Evolutionary conservation across 2,329 filamentous ascomycete species (phyloP).

Genomic region (Xylaria sp.): DNA sequence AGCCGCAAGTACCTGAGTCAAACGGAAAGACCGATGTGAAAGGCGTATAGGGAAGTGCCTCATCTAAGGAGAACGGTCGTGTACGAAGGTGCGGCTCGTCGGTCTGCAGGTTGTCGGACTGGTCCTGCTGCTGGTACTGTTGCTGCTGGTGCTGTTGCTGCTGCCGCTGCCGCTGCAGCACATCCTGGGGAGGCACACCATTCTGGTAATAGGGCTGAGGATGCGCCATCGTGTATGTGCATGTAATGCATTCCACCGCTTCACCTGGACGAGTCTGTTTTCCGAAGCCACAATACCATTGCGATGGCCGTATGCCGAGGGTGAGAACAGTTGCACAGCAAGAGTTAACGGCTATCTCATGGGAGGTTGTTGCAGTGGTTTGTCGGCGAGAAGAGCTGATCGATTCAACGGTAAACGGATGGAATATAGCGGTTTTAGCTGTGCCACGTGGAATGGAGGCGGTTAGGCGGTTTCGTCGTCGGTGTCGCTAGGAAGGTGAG

Average conservation of each 20-base stretch:
- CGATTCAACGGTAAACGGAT: conserved; percentile 1
- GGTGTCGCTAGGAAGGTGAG: background rate
- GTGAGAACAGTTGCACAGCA: conserved; percentile 12
- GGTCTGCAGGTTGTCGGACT: conserved; percentile 12
- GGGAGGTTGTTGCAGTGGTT: conserved; percentile 12
- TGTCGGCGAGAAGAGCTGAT: conserved; percentile 2
- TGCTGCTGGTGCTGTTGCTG: conserved; percentile 9
- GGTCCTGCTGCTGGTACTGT: conserved; percentile 14
- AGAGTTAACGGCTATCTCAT: conserved; percentile 13
- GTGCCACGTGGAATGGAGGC: conserved; percentile 10
- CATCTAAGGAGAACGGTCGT: conserved; percentile 72
- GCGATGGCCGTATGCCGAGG: conserved; percentile 29
- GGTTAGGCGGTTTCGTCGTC: conserved; percentile 4
- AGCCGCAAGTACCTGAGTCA: conserved; percentile 69
- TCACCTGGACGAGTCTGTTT: conserved; percentile 31
- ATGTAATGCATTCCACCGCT: conserved; percentile 36
- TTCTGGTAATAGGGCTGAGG: conserved; percentile 43
- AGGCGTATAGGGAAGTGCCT: conserved; percentile 84
- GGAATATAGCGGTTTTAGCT: conserved; percentile 8
- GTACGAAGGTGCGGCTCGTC: conserved; percentile 41
- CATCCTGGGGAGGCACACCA: conserved; percentile 44
- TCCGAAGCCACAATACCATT: conserved; percentile 35
- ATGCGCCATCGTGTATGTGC: conserved; percentile 44
- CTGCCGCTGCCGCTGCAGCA: conserved; percentile 9
- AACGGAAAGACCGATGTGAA: conserved; percentile 84